Evolutionary conservation across 2,329 filamentous ascomycete species (phyloP).

Genomic region (Colletotrichum gloeosporioides): DNA sequence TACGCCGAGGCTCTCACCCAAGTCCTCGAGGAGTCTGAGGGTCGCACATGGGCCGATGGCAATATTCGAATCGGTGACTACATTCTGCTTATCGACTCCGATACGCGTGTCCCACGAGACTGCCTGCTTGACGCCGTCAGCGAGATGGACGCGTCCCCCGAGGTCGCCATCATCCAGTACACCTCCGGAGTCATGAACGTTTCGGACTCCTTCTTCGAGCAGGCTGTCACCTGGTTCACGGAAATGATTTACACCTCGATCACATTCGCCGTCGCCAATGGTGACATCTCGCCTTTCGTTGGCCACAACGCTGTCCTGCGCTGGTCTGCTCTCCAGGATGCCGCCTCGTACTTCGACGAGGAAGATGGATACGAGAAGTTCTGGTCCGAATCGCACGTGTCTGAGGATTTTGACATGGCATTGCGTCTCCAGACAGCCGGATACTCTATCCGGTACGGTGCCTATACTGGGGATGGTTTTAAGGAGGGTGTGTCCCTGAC

Average conservation of each 20-base stretch:
- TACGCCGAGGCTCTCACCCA: slow-evolving; percentile 51
- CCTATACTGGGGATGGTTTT: slow-evolving; percentile 73
- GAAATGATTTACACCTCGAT: slow-evolving; percentile 80
- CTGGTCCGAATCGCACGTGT: slow-evolving; percentile 79
- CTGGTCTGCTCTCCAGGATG: slow-evolving; percentile 56
- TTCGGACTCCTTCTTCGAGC: slow-evolving; percentile 74
- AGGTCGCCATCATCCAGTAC: slow-evolving; percentile 76
- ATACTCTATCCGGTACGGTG: slow-evolving; percentile 71
- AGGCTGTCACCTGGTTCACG: slow-evolving; percentile 78
- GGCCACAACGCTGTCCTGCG: slow-evolving; percentile 79
- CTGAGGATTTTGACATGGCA: slow-evolving; percentile 80
- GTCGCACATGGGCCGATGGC: slow-evolving; percentile 60
- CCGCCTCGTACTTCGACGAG: slow-evolving; percentile 40
- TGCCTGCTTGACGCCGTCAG: slow-evolving; percentile 73
- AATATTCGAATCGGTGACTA: slow-evolving; percentile 65
- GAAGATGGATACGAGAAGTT: slow-evolving; percentile 68
- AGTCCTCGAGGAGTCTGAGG: slow-evolving; percentile 54
- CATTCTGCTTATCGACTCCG: slow-evolving; percentile 71
- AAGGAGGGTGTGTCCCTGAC: slow-evolving; percentile 77
- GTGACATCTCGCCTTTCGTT: slow-evolving; percentile 77
- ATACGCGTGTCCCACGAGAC: slow-evolving; percentile 71
- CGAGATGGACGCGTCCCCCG: slow-evolving; percentile 73
- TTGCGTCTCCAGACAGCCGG: slow-evolving; percentile 73
- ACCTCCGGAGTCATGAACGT: slow-evolving; percentile 81
- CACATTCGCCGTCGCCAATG: slow-evolving; percentile 71